phyloP scores from a whole-genome alignment of 108 stramenopile genomes.

The Skeletonema potamos region DNA sequence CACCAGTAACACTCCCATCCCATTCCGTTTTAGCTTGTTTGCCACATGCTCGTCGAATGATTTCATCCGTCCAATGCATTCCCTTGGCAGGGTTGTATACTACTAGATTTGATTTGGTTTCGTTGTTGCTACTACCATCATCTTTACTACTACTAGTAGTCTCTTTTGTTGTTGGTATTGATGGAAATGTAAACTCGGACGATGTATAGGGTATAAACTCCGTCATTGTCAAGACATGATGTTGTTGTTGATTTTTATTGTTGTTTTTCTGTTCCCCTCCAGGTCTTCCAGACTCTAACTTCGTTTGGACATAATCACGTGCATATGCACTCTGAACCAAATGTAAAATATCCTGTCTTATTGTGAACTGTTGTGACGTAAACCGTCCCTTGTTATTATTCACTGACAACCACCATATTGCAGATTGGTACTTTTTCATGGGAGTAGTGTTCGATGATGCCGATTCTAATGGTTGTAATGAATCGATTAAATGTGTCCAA shows the following conservation, averaged over 20 bases:
- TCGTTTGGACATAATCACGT: constrained; percentile 29
- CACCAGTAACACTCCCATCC: background rate
- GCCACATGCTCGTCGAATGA: constrained; percentile 24
- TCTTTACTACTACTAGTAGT: background rate
- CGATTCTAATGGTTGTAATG: constrained; percentile 5
- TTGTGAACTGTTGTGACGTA: constrained; percentile 10
- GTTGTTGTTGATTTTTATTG: background rate
- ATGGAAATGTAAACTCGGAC: background rate
- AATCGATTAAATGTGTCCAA: constrained; percentile 55
- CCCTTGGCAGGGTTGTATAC: constrained; percentile 59
- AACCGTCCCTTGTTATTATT: constrained; percentile 52
- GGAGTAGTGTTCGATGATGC: background rate
- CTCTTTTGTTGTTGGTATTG: background rate
- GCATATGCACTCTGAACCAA: constrained; percentile 59
- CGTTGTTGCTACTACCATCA: background rate
- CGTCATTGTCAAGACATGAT: constrained; percentile 35
- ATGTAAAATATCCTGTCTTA: constrained; percentile 48
- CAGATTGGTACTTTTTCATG: constrained; percentile 35
- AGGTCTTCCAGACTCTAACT: background rate
- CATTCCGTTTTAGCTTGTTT: constrained; percentile 22
- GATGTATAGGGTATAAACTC: constrained; percentile 47
- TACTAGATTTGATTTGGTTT: constrained; percentile 26
- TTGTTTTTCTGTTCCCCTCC: background rate
- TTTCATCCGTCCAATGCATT: constrained; percentile 57
- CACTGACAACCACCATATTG: constrained; percentile 64